Base-by-base conservation (phyloP, 192 early-diverging fungal species). In the Podila horticola region DNA sequence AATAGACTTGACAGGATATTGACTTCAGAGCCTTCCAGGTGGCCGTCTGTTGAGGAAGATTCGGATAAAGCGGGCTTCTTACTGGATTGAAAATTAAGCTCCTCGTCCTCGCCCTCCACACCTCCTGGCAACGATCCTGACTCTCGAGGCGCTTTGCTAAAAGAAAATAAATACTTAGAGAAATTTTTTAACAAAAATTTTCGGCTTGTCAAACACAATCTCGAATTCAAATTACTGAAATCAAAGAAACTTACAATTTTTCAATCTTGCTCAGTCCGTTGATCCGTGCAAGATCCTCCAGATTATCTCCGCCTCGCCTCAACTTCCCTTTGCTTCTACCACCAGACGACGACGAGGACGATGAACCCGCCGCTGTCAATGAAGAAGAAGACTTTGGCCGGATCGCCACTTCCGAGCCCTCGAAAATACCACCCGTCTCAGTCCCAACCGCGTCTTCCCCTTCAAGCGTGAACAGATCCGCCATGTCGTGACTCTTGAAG, bases 341-440 rank as follows among this genome's bases (percentile, higher is more conserved):
- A 55, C 59, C 10, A 12, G 55, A 36, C 17, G 48, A 60, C 64
- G 36, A 11, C 3, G 69, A 20, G 34, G n/a, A 55, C 11, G 52
- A 55, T 45, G 68, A 17, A 75, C 41, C 41, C 3, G 41, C 15
- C 15, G 4, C 41, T 45, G 41, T 17, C 3, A 2, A 15, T 13
- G 41, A 7, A 10, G 13, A 45, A 45, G 87, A 60, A 67, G 13
- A 57, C 36, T 85, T 70, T 8, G 60, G 60, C 1, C 63, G 72
- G 30, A 86, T 69, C 29, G 84, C 84, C 34, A 94, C 83, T 69
- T 96, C 90, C 1, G 92, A 90, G 22, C 89, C 90, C 8, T 88
- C 74, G 84, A 99, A 99, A 65, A 98, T 75, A 15, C 91, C 85
- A 0, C 95, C 94, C 20, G 98, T 99, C 75, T 97, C 94, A 0